Evolutionary conservation across 2,329 filamentous ascomycete species (phyloP), one percentile per base, ranked within the genome.

Genomic region (Sclerotinia trifoliorum): DNA sequence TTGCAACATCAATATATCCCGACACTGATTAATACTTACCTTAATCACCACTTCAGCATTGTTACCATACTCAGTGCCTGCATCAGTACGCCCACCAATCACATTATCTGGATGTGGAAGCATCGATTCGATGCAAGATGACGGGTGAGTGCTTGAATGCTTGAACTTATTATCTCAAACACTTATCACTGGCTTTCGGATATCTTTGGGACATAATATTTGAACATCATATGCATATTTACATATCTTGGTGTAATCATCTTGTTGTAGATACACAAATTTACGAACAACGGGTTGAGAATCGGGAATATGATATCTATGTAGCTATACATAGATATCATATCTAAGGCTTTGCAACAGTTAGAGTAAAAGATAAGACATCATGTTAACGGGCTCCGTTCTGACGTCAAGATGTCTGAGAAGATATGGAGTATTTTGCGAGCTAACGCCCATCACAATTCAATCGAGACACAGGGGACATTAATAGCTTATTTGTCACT

Each of bases 371-470:
- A 57, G 13, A 39, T 24, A 21, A 62, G 26, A 62, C 44, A 62
- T 39, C 35, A 35, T 26, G 46, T 62, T 5, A 49, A 49, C 11
- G 21, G 54, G 44, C 26, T 49, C 21, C 44, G 44, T 48, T 35
- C 44, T 62, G 44, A 62, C 58, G 58, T 49, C 58, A 62, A 62
- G 19, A 21, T 49, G 44, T 35, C 58, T 62, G 21, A 35, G 44
- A 62, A 62, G 10, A 49, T 19, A 62, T 11, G 52, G 26, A n/a
- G 19, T 24, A 24, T 35, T 24, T 24, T 24, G 29, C 1, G 44
- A 49, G 5, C 58, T 21, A 39, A 51, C 21, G 60, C 24, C 46
- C 56, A 60, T 60, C 56, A 60, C 56, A 60, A 62, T 62, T 62
- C 60, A 39, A 39, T 21, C 51, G 29, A 39, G 60, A 51, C 39